Conservation (phyloP, 345 rosid species). For the Melaleuca alternifolia region DNA sequence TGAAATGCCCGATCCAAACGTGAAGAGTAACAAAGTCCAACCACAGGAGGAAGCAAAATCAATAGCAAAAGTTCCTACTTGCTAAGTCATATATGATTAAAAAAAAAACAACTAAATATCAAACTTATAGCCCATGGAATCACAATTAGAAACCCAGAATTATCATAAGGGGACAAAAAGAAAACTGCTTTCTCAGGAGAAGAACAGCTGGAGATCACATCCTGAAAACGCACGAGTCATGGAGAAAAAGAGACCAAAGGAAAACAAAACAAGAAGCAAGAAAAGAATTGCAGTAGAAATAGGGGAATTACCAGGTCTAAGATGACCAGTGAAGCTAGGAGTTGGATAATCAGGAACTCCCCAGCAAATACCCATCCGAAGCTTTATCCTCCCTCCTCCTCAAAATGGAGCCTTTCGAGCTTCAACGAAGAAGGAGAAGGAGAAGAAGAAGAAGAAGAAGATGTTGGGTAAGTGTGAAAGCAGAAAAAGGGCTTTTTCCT, state of each 20-base stretch:
- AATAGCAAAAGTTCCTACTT: neutral
- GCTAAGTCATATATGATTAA: neutral
- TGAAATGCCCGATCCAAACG: neutral
- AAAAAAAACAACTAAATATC: neutral
- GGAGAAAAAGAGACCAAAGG: neutral
- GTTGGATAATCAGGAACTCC: conserved; percentile 11
- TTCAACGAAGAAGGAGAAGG: neutral
- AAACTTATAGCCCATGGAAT: neutral
- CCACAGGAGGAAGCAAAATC: neutral
- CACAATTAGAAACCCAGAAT: neutral
- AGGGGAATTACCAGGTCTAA: neutral
- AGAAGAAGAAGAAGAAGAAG: neutral
- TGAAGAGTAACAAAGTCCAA: neutral
- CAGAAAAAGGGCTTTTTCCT: neutral
- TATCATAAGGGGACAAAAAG: neutral
- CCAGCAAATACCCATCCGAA: conserved; percentile 7
- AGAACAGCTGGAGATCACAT: neutral
- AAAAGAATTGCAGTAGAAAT: neutral
- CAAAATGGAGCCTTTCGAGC: neutral
- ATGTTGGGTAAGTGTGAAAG: neutral
- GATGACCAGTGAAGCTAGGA: conserved; percentile 6
- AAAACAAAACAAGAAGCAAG: neutral
- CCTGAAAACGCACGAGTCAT: neutral
- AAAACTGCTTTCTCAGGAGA: neutral
- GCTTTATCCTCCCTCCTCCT: neutral